Base-by-base conservation (phyloP, 176 grass and related monocot species). In the Cymbopogon citratus region DNA sequence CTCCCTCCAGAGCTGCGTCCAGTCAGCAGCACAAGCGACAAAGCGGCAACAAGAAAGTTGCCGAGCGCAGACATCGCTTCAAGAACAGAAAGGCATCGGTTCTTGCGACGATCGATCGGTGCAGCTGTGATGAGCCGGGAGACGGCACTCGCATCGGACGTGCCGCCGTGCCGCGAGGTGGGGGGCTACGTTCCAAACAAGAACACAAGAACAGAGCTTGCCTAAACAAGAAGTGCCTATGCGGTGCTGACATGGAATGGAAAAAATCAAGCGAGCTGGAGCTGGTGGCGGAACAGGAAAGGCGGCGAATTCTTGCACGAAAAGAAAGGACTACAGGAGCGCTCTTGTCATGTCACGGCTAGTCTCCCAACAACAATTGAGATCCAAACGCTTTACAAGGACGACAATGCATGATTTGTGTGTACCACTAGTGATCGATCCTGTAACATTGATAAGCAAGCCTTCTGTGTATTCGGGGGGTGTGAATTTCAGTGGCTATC, bases 31-130 rank as follows among this genome's bases (percentile, higher is more conserved):
- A 9, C 15, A 74, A 80, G 36, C 21, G 71, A 72, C 77, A 64
- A 64, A 48, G 65, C 35, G 74, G 41, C 38, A 80, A 74, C 77
- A 65, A 89, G 60, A 81, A 81, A 84, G 18, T 11, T 12, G 31
- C 12, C 8, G 5, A 9, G 36, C 16, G 8, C 11, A 23, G 36
- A 75, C 63, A 62, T 48, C 38, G 33, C 44, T 81, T 57, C 6
- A 56, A 12, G 24, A 16, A 65, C 26, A 73, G 12, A 69, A 73
- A 60, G 66, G 66, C 78, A 60, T 77, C 28, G 66, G 7, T 39
- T 76, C 77, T 71, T 71, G 63, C 78, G 23, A 39, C 48, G 65
- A 72, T 24, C 3, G 40, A 2, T 21, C 51, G 51, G 21, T 38
- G 77, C 71, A 52, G 57, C 70, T 33, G 38, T 14, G 44, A 45